A percentile compares a stretch with the other conserved stretches of the same genome.
These are phyloP conservation scores for Phialophora chinensis DNA, from an alignment of 2,329 filamentous ascomycete species.

Conservation along the genomic window DNA sequence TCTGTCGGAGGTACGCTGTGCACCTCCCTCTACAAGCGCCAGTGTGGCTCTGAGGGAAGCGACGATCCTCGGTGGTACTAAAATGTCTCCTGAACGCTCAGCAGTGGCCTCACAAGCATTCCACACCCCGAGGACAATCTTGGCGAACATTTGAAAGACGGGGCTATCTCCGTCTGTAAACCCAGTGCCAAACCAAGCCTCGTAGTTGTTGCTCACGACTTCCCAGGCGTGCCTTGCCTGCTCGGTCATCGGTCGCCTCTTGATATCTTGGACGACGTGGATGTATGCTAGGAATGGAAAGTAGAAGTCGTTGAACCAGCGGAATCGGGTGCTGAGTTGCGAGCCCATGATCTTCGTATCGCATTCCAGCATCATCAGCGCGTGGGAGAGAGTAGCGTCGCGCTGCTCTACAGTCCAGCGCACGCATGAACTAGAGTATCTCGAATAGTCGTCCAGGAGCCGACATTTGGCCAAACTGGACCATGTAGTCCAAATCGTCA, in stretches of 20 bases:
- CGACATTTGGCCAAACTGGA: constrained; percentile 55
- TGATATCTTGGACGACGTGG: constrained; percentile 53
- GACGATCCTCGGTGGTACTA: constrained; percentile 44
- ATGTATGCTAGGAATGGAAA: constrained; percentile 60
- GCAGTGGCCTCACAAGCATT: constrained; percentile 41
- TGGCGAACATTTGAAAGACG: constrained; percentile 45
- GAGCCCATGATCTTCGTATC: constrained; percentile 55
- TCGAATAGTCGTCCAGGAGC: constrained; percentile 58
- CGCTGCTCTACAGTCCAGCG: constrained; percentile 43
- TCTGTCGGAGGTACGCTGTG: constrained; percentile 5
- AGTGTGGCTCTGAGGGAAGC: constrained; percentile 40
- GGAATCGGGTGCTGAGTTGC: constrained; percentile 49
- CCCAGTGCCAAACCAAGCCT: constrained; percentile 42
- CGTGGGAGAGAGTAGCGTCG: constrained; percentile 43
- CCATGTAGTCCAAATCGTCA: constrained; percentile 56
- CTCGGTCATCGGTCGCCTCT: constrained; percentile 44
- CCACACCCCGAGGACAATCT: constrained; percentile 52
- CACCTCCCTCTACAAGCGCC: constrained; percentile 23
- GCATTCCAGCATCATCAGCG: constrained; percentile 51
- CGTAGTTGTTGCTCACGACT: constrained; percentile 54
- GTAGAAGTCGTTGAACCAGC: constrained; percentile 52
- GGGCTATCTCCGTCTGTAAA: constrained; percentile 26
- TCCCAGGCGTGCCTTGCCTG: constrained; percentile 52
- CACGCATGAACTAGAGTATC: constrained; percentile 32
- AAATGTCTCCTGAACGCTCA: constrained; percentile 26